Base-by-base conservation (phyloP, 2,329 filamentous ascomycete species). In the Allantophomopsis lycopodina region DNA sequence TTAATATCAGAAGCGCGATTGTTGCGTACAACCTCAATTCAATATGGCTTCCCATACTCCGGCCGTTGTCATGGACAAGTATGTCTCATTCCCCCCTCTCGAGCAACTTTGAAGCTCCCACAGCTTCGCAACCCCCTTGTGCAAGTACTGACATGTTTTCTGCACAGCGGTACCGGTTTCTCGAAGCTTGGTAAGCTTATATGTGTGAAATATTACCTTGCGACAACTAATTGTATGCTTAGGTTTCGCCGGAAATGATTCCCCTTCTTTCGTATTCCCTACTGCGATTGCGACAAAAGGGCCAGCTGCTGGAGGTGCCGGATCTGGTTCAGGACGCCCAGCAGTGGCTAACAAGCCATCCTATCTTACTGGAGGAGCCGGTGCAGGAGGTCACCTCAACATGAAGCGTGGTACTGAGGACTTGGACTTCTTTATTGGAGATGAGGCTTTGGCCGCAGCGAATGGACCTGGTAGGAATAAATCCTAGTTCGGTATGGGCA, bases 51-150 rank as follows among this genome's bases (percentile, higher is more conserved):
- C 83, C 69, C 89, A 96, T 78, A 96, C 91, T 61, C 91, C 91
- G 56, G 91, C 91, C 84, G 91, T 98, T 95, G 91, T 98, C 86
- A 98, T 98, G 89, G 91, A 98, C 91, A 98, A 98, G 91, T 95
- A 81, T 67, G 86, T 60, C 56, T 53, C 56, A 47, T 55, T 53
- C 56, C 53, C 52, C 57, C 42, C 37, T 14, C 12, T 36, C 38
- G 38, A 20, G 38, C 30, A 30, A 38, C 31, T n/a, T 14, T 10
- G n/a, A 32, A n/a, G 23, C 23, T 28, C 23, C 11, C 23, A 12
- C 23, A 28, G 23, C 23, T 28, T 28, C 23, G 10, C 23, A 10
- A 28, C 7, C 23, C 23, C 11, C 23, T 20, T 32, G 3, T 17
- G 28, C 14, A 11, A 37, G 30, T 35, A 30, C 2, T 35, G 8